Base-by-base conservation (phyloP, 78 protist species). In the Dictyostelium firmibasis region DNA sequence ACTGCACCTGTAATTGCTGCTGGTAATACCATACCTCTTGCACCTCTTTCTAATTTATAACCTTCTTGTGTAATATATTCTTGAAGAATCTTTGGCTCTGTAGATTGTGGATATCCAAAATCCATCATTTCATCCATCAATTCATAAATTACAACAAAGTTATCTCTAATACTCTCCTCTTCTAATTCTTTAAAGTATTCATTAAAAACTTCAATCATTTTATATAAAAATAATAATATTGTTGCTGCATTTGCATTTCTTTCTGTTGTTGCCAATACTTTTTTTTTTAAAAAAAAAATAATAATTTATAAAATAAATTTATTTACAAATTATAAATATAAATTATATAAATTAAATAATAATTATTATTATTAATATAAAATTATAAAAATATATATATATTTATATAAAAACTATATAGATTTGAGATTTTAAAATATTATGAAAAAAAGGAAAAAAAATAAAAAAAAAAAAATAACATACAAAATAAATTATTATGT, bases 91-190 rank as follows among this genome's bases (percentile, higher is more conserved):
- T 96, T 97, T 57, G 97, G 91, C 44, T 99, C 99, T 2, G 99
- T 98, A 38, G 85, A 88, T 96, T 99, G 99, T 29, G 99, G 99
- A 77, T 97, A 97, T 20, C 99, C 99, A 81, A 97, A 98, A 83
- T 99, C 99, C 99, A 99, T 98, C 99, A 99, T 99, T 92, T 99
- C 99, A 74, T 99, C 99, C 70, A 99, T 92, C 14, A 99, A 98
- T 86, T 99, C 99, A 96, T 99, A 99, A 20, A 98, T 98, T 64
- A 99, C 83, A 1, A 99, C 99, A 81, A 99, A 99, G 97, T 99
- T 99, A 95, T 99, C 99, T 25, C 99, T 92, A 70, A 99, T 98
- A 67, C 97, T 84, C 84, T 99, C 99, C 83, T 99, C 99, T 60
- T 97, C 98, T 20, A 99, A 91, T 92, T 94, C 98, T 23, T 86